These are phyloP conservation scores for Diversispora epigaea DNA, from an alignment of 192 early-diverging fungal genomes.

Conservation along the genomic window DNA sequence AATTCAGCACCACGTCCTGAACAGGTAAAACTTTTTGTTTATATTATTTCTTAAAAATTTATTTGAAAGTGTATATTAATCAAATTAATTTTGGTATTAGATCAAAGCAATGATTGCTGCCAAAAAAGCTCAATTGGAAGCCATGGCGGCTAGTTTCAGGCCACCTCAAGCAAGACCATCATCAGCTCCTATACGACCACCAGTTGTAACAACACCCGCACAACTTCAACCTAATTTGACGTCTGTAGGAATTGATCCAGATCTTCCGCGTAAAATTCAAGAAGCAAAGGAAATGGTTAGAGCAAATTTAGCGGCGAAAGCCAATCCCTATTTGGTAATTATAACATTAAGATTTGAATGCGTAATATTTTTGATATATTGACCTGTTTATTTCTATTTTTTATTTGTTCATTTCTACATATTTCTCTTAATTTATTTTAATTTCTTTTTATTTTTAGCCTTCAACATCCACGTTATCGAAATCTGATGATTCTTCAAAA, in stretches of 20 bases:
- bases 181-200: not conserved
- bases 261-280: conserved; percentile 52
- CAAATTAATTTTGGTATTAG: conserved; percentile 27
- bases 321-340: conserved; percentile 30
- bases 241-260: conserved; percentile 27
- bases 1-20: conserved; percentile 9
- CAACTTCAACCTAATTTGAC: not conserved
- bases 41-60: not conserved
- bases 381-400: not conserved
- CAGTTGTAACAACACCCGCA: not conserved
- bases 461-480: conserved; percentile 30
- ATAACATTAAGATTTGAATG: not conserved
- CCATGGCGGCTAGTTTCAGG: conserved; percentile 30
- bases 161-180: conserved; percentile 23
- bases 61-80: not conserved
- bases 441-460: not conserved
- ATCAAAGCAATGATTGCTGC: conserved; percentile 50
- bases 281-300: conserved; percentile 43
- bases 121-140: conserved; percentile 36
- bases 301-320: conserved; percentile 15
- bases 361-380: not conserved
- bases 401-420: conserved; percentile 1
- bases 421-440: not conserved
- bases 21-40: not conserved
- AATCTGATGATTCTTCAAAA: conserved; percentile 27